A percentile compares a stretch with the other conserved stretches of the same genome.
These are phyloP conservation scores for Phialophora macrospora DNA, from an alignment of 2,329 filamentous ascomycete genomes.

Conservation along the genomic window DNA sequence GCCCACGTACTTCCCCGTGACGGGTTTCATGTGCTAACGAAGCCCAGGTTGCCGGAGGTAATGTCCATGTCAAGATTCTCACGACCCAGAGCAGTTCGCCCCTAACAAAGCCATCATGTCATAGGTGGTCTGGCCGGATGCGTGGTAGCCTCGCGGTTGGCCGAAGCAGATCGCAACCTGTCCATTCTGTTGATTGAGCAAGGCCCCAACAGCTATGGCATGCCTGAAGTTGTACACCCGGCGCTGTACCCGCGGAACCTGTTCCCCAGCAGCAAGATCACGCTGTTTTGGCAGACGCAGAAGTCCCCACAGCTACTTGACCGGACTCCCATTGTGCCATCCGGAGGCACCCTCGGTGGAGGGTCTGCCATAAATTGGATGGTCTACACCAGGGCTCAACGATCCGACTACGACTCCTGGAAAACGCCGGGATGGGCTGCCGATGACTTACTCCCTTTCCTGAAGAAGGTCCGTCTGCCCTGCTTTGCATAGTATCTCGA, in stretches of 20 bases:
- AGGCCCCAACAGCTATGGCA: conserved; percentile 59
- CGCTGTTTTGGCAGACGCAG: conserved; percentile 60
- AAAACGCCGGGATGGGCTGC: conserved; percentile 58
- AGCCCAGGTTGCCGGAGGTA: conserved; percentile 52
- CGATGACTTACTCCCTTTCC: conserved; percentile 57
- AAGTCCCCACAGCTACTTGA: conserved; percentile 41
- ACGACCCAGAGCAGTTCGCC: background rate
- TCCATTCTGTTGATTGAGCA: conserved; percentile 60
- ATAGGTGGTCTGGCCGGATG: conserved; percentile 56
- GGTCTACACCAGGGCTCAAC: conserved; percentile 52
- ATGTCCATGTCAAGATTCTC: conserved; percentile 10
- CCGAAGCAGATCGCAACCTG: conserved; percentile 56
- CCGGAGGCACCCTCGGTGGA: conserved; percentile 63
- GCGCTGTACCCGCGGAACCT: conserved; percentile 58
- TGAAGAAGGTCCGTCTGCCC: conserved; percentile 54
- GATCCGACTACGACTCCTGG: conserved; percentile 55
- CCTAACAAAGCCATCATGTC: background rate
- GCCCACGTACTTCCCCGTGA: background rate
- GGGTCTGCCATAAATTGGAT: conserved; percentile 66
- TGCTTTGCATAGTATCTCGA: background rate
- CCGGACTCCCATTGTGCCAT: conserved; percentile 46
- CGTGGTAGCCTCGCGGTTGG: conserved; percentile 57
- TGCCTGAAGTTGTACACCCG: conserved; percentile 58
- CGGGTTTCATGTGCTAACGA: background rate
- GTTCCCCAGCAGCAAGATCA: conserved; percentile 55